Base-by-base conservation (phyloP, 2,329 filamentous ascomycete genomes). In the Teratosphaeria destructans region DNA sequence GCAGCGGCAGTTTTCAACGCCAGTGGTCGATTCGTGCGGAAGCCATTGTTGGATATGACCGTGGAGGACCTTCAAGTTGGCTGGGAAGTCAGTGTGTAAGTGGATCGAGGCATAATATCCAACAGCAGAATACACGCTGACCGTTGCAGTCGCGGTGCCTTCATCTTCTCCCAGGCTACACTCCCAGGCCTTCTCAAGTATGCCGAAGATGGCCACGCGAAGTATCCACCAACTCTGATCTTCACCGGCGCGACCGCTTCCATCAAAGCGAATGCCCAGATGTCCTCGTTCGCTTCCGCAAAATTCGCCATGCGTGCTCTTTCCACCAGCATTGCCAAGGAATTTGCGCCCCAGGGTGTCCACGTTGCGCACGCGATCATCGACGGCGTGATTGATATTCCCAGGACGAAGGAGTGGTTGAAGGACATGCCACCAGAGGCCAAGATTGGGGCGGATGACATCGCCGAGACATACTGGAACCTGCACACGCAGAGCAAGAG, bases 221-320 rank as follows among this genome's bases (percentile, higher is more conserved):
- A 81, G 35, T 75, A 90, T 68, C 89, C 90, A 4, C 90, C 90
- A 0, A 87, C 87, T 0, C 77, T 96, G 23, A 87, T 96, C 68
- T 88, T 95, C 74, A 95, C 91, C 0, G 91, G 91, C 35, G 90
- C 91, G 0, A 95, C 91, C 0, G 91, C 90, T 0, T 89, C 87
- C 0, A 66, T 93, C 19, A 87, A 86, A 67, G 88, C 88, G 3
- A 87, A 84, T 11, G 85, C 89, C 0, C 76, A 78, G 12, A 88
- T 90, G 72, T 78, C 84, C 1, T 76, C 82, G 7, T 95, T 96
- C 69, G 87, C 90, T 0, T 83, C 85, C 2, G 87, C 87, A 32
- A 95, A 95, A 72, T 95, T 90, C 71, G 90, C 89, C 3, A 76
- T 88, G 66, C 81, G 91, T 35, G 89, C 86, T 0, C 75, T 95